Base-by-base conservation (phyloP, 225 moss, liverwort and hornwort genomes). In the Physcomitrium patens region DNA sequence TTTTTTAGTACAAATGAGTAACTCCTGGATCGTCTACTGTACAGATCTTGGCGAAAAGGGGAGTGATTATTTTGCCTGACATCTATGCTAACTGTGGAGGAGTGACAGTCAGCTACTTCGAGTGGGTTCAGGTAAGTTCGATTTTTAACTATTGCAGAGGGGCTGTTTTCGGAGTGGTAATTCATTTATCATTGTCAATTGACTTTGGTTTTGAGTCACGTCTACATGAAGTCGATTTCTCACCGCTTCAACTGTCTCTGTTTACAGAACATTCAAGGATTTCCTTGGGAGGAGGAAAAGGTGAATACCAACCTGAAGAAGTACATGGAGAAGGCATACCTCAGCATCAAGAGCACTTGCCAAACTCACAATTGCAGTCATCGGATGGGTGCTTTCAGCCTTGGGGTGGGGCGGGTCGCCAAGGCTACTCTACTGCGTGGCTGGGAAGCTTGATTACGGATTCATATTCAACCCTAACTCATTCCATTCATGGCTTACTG, bases 21-120 rank as follows among this genome's bases (percentile, higher is more conserved):
- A 76, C 47, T 17, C 53, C 43, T 51, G 66, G 26, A 60, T 49
- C 20, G 48, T 65, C 1, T 15, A 42, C 9, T 28, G 0, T 75
- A 79, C 85, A 97, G 97, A 87, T 97, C 61, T 72, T 97, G 73
- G 92, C 87, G 63, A 81, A 86, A 69, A 94, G 73, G 72, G 89
- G 91, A 23, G 82, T 93, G 10, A 63, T 87, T 7, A 77, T 97
- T 43, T 79, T 97, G 67, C 97, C 97, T 31, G 97, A 97, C 56
- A 87, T 97, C 68, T 97, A 92, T 12, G 94, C 97, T 69, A 97
- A 97, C 54, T 81, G 92, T 61, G 97, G 97, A 10, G 97, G 97
- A 76, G 97, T 97, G 47, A 97, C 94, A 17, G 97, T 97, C 42
- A 97, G 97, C 83, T 97, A 97, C 84, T 97, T 97, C 50, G 97